Conservation (phyloP, 805 yeast species). For the Saccharomycopsis amapae region DNA sequence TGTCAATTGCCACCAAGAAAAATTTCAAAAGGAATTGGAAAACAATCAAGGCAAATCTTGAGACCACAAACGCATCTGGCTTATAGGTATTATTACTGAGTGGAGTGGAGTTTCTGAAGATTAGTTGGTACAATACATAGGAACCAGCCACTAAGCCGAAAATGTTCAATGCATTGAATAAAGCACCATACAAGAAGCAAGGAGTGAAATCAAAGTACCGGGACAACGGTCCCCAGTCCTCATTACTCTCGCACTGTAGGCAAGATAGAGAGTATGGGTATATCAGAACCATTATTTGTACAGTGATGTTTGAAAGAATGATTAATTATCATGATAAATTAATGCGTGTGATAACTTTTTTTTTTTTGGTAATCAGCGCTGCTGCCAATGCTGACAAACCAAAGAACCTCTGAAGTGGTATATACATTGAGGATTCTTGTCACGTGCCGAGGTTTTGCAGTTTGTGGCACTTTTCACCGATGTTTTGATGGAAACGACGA, state of each 20-base stretch:
- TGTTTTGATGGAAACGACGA: no score
- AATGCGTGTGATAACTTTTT: no score
- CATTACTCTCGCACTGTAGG: constrained; percentile 27
- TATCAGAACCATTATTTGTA: no score
- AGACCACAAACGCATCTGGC: constrained; percentile 31
- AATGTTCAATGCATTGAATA: constrained; percentile 36
- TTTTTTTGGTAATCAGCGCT: no score
- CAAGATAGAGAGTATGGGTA: no score
- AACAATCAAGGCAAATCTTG: constrained; percentile 29
- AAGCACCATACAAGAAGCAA: constrained; percentile 49
- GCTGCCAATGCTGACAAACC: no score
- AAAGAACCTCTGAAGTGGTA: no score
- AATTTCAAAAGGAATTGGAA: constrained; percentile 29
- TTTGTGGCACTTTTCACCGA: no score
- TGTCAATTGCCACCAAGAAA: constrained; percentile 23
- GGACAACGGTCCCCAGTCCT: constrained; percentile 40
- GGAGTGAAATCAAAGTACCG: constrained; percentile 50
- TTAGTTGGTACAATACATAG: constrained; percentile 29
- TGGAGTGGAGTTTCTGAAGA: constrained; percentile 16
- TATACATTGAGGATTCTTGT: no score
- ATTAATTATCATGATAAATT: no score
- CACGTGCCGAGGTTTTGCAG: no score
- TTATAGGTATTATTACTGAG: constrained; percentile 25
- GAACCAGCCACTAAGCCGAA: constrained; percentile 39
- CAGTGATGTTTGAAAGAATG: no score